Conservation (phyloP, 2,329 filamentous ascomycete species). For the Epichloe coenophiala region DNA sequence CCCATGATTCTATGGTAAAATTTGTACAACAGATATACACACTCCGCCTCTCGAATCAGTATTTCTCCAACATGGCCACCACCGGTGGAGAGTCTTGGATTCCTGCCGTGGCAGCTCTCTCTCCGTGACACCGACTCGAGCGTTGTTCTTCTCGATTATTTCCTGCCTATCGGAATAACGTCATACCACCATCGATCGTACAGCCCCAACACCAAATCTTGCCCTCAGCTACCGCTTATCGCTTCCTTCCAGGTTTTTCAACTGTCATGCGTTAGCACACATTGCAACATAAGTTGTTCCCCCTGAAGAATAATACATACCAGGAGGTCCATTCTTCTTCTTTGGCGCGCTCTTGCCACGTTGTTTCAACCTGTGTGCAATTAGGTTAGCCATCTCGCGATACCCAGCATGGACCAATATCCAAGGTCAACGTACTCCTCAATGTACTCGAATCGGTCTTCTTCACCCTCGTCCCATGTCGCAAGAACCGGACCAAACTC, state of each 20-base stretch:
- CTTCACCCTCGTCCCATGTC: slow-evolving; percentile 62
- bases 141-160: neutral
- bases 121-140: neutral
- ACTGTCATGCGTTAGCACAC: slow-evolving; percentile 10
- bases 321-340: slow-evolving; percentile 57
- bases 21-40: slow-evolving; percentile 1
- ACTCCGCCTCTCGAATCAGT: neutral
- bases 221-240: slow-evolving; percentile 10
- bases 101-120: neutral
- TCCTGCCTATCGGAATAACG: neutral
- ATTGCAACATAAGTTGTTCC: too few species aligned
- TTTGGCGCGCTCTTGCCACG: slow-evolving; percentile 80
- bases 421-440: slow-evolving; percentile 37
- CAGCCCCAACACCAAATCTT: neutral
- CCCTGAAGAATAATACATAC: slow-evolving; percentile 13
- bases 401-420: neutral
- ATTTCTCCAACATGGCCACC: neutral
- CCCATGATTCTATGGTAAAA: neutral
- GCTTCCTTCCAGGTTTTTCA: slow-evolving; percentile 17
- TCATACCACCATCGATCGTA: neutral
- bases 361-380: slow-evolving; percentile 45
- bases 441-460: slow-evolving; percentile 66
- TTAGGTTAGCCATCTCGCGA: slow-evolving; percentile 14
- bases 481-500: slow-evolving; percentile 53
- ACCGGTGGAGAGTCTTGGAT: neutral